Evolutionary conservation across 805 yeast species (phyloP).

Genomic region (Saccharomycopsis sp.): DNA sequence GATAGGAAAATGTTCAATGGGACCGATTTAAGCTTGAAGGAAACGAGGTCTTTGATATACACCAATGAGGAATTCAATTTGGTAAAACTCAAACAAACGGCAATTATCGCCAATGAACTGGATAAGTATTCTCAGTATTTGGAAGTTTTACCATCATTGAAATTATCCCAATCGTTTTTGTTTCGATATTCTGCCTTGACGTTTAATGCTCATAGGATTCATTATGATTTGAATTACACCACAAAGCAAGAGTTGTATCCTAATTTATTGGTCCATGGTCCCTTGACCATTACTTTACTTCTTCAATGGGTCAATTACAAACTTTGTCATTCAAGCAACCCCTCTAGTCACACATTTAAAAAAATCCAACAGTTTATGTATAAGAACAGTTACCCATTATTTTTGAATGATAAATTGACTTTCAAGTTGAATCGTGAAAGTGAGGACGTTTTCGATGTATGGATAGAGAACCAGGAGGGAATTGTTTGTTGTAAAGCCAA

Average conservation of each 20-base stretch:
- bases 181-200: conserved; percentile 66
- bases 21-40: conserved; percentile 30
- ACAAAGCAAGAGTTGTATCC: conserved; percentile 46
- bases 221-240: conserved; percentile 54
- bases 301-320: conserved; percentile 54
- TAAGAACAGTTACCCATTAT: conserved; percentile 40
- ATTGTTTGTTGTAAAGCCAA: too few species aligned
- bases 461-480: too few species aligned
- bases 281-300: conserved; percentile 53
- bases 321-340: too few species aligned
- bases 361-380: conserved; percentile 28
- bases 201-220: conserved; percentile 78
- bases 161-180: conserved; percentile 34
- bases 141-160: too few species aligned
- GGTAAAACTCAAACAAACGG: conserved; percentile 20
- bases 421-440: too few species aligned
- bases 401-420: conserved; percentile 27
- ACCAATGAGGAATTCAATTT: conserved; percentile 30
- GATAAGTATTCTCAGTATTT: conserved; percentile 7
- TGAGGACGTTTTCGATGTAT: too few species aligned
- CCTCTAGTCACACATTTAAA: background rate
- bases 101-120: conserved; percentile 1
- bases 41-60: conserved; percentile 52
- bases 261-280: conserved; percentile 66
- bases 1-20: conserved; percentile 34